These are phyloP conservation scores for Fusarium acutatum DNA, from an alignment of 2,329 filamentous ascomycete genomes.

Conservation along the genomic window DNA sequence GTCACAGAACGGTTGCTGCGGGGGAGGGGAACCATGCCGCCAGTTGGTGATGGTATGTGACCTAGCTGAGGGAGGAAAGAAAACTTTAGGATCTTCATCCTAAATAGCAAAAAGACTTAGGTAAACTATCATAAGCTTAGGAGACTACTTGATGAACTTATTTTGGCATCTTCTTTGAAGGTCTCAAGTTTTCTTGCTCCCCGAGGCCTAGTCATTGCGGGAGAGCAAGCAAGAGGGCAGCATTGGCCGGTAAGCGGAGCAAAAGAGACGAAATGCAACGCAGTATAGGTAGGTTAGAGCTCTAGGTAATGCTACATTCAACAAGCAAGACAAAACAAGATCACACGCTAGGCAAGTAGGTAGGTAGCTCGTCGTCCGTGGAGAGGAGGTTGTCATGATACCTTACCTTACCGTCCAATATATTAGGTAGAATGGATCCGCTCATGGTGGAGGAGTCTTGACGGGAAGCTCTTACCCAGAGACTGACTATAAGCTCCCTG, in stretches of 20 bases:
- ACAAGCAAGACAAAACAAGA: neutral
- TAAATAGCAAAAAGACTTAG: neutral
- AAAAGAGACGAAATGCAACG: slow-evolving; percentile 10
- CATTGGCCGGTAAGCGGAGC: slow-evolving; percentile 17
- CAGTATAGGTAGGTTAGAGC: slow-evolving; percentile 4
- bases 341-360: neutral
- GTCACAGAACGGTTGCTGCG: slow-evolving; percentile 29
- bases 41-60: slow-evolving; percentile 19
- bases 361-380: neutral
- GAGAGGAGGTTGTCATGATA: slow-evolving; percentile 34
- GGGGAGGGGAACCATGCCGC: slow-evolving; percentile 30
- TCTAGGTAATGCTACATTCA: neutral
- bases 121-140: neutral
- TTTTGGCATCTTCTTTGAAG: neutral
- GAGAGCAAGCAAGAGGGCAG: slow-evolving; percentile 1
- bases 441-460: slow-evolving; percentile 1
- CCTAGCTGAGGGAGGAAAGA: neutral
- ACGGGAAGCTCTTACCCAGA: slow-evolving; percentile 15
- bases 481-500: slow-evolving; percentile 8
- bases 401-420: neutral
- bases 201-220: neutral
- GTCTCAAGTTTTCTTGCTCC: neutral
- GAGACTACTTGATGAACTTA: neutral
- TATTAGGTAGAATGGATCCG: neutral
- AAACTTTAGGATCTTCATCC: neutral